Percentiles rank a stretch among this genome's conserved stretches.
These are phyloP conservation scores for Yamadazyma laniorum DNA, from an alignment of 805 yeast genomes.

Conservation along the genomic window DNA sequence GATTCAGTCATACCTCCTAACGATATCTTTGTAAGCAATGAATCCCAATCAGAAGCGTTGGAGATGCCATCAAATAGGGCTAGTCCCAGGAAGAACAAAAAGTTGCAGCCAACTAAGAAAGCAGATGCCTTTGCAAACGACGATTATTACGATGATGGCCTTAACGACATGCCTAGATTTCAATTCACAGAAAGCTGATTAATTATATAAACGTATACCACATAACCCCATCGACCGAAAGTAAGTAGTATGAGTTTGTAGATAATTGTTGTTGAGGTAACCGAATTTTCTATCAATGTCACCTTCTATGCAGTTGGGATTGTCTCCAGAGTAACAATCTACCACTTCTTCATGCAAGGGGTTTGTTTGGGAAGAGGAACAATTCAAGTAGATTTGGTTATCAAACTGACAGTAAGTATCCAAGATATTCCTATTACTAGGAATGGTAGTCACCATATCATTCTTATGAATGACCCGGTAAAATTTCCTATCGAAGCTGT, in stretches of 20 bases:
- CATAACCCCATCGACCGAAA: slow-evolving; percentile 38
- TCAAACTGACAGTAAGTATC: slow-evolving; percentile 32
- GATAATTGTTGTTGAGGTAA: slow-evolving; percentile 18
- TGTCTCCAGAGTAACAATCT: slow-evolving; percentile 30
- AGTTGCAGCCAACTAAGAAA: neutral
- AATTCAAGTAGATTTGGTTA: slow-evolving; percentile 38
- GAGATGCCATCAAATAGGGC: slow-evolving; percentile 6
- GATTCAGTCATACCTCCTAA: slow-evolving; percentile 5
- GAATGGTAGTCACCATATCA: slow-evolving; percentile 29
- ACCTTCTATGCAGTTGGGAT: slow-evolving; percentile 27
- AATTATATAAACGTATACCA: slow-evolving; percentile 16
- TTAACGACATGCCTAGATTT: slow-evolving; percentile 33
- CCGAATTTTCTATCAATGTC: slow-evolving; percentile 22
- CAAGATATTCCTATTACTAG: slow-evolving; percentile 19
- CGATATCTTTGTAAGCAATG: slow-evolving; percentile 6
- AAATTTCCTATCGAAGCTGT: slow-evolving; percentile 20
- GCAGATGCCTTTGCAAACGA: slow-evolving; percentile 4
- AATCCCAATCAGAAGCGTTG: slow-evolving; percentile 5
- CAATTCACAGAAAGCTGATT: slow-evolving; percentile 22
- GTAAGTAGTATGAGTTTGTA: slow-evolving; percentile 35
- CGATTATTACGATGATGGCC: slow-evolving; percentile 27
- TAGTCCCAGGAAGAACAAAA: slow-evolving; percentile 3
- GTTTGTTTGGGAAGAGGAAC: slow-evolving; percentile 22
- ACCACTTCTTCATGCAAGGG: slow-evolving; percentile 31
- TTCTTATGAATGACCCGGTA: slow-evolving; percentile 25